Conservation (phyloP, 1,284 basidiomycete species). For the Leccinum fuscescens region DNA sequence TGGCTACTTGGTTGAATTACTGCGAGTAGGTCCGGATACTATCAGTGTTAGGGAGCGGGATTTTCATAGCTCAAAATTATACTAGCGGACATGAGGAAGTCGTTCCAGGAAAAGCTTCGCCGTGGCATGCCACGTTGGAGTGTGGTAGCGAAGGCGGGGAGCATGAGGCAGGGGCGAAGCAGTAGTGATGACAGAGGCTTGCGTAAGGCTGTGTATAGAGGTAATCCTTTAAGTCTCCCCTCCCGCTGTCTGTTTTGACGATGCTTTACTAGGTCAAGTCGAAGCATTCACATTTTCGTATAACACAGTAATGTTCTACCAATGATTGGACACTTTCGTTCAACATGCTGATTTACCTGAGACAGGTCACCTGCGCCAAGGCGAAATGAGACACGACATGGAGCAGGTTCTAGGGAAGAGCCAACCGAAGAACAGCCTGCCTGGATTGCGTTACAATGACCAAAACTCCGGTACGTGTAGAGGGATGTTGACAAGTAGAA, state of each 20-base stretch:
- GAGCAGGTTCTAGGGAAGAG: constrained; percentile 13
- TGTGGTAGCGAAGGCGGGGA: no score
- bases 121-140: constrained; percentile 6
- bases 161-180: no score
- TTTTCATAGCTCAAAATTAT: neutral
- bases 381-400: constrained; percentile 9
- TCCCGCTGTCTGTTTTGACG: constrained; percentile 12
- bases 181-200: no score
- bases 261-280: constrained; percentile 7
- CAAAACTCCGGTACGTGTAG: constrained; percentile 14
- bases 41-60: neutral
- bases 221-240: neutral
- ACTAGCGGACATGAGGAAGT: constrained; percentile 20
- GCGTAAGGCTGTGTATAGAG: no score
- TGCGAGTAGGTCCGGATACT: constrained; percentile 5
- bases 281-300: constrained; percentile 11
- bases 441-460: constrained; percentile 23
- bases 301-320: constrained; percentile 10
- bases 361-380: constrained; percentile 18
- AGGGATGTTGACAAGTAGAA: neutral
- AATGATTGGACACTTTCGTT: neutral
- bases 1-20: constrained; percentile 13
- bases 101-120: neutral
- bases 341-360: constrained; percentile 3
- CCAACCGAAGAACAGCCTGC: constrained; percentile 16